These are phyloP conservation scores for Pyricularia grisea DNA, from an alignment of 2,329 filamentous ascomycete species.

Conservation along the genomic window DNA sequence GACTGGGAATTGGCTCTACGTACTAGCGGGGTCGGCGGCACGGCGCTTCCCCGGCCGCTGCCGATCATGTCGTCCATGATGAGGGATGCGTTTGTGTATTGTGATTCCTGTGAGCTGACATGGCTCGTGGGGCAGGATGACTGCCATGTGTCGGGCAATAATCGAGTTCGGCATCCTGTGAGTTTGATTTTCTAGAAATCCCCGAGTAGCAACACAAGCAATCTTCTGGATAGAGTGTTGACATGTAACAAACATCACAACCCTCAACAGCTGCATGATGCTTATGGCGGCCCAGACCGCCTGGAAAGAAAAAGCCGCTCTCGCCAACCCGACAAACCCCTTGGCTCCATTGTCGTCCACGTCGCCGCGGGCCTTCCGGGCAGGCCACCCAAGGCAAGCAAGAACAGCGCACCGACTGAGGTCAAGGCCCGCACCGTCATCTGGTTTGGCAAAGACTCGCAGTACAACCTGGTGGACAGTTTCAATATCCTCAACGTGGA, in stretches of 20 bases:
- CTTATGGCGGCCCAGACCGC: background rate
- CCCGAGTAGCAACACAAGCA: background rate
- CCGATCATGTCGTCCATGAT: background rate
- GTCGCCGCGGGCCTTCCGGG: background rate
- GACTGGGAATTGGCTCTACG: background rate
- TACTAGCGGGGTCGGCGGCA: background rate
- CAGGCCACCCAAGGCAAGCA: background rate
- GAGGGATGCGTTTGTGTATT: background rate
- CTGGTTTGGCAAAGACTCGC: background rate
- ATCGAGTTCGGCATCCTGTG: background rate
- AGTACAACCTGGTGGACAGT: background rate
- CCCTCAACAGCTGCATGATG: background rate
- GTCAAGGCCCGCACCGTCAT: background rate
- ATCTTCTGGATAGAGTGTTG: background rate
- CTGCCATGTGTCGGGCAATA: background rate
- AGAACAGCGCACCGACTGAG: background rate
- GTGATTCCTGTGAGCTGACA: background rate
- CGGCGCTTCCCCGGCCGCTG: background rate
- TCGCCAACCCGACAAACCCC: background rate
- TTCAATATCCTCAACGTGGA: background rate
- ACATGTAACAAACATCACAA: background rate
- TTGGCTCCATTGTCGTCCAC: background rate
- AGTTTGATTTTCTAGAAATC: background rate
- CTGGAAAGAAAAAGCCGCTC: background rate
- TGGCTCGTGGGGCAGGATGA: background rate